Evolutionary conservation across 441 rosid genomes (phyloP).

Genomic region (Kokia cookei): DNA sequence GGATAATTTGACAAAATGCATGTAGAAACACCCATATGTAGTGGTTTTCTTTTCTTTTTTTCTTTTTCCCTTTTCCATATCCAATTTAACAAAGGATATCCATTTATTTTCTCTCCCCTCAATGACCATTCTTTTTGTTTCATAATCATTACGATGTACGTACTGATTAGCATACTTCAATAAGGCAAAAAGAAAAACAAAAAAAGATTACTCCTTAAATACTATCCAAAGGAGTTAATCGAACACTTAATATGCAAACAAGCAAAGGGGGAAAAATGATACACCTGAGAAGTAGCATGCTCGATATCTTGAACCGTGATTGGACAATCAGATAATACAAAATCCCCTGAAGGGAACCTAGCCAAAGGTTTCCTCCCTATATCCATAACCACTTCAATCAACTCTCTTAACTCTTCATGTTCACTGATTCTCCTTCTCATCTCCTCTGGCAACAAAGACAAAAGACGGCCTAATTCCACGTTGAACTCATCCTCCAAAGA

Average conservation of each 20-base stretch:
- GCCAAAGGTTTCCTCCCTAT: slow-evolving; percentile 87
- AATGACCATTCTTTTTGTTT: background rate
- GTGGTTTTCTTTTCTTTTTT: too few relatives aligned
- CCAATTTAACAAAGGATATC: background rate
- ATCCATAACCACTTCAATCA: slow-evolving; percentile 88
- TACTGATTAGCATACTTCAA: background rate
- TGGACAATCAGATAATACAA: slow-evolving; percentile 47
- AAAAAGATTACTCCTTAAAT: background rate
- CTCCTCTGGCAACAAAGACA: slow-evolving; percentile 61
- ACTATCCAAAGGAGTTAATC: background rate
- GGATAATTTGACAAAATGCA: background rate
- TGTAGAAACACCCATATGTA: background rate
- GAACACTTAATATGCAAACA: slow-evolving; percentile 3
- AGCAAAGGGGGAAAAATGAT: background rate
- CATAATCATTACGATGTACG: background rate
- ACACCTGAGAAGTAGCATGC: slow-evolving; percentile 72
- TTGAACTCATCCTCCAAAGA: slow-evolving; percentile 39
- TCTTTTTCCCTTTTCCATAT: background rate
- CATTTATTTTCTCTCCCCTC: background rate
- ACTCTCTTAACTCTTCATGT: slow-evolving; percentile 50
- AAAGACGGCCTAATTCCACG: slow-evolving; percentile 63
- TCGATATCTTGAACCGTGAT: slow-evolving; percentile 50
- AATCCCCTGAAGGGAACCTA: slow-evolving; percentile 86
- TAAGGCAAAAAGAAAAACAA: background rate
- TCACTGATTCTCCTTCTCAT: slow-evolving; percentile 51